Percentiles rank a stretch among this genome's conserved stretches.
phyloP scores from a whole-genome alignment of 1,139 yeast species.

The Hanseniaspora gamundiae region DNA sequence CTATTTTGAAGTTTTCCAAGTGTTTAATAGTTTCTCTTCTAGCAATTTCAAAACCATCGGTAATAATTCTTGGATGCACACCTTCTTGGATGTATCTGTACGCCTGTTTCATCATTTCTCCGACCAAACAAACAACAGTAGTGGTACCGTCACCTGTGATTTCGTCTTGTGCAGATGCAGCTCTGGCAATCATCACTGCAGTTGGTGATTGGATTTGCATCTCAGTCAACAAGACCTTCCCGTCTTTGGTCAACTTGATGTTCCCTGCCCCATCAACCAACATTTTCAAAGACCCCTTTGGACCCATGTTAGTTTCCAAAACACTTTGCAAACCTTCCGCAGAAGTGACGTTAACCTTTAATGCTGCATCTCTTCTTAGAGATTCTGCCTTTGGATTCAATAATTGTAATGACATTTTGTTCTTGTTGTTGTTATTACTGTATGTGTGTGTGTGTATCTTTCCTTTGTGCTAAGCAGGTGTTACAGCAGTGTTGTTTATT shows the following conservation, averaged over 20 bases:
- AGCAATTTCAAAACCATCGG: constrained; percentile 91
- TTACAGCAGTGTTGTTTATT: too few species aligned
- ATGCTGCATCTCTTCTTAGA: constrained; percentile 83
- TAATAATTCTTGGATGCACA: constrained; percentile 86
- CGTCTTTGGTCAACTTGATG: constrained; percentile 92
- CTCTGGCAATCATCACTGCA: constrained; percentile 96
- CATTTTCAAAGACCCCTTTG: constrained; percentile 93
- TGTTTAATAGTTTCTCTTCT: constrained; percentile 60
- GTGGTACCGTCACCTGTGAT: constrained; percentile 99
- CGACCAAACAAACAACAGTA: constrained; percentile 89
- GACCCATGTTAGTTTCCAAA: constrained; percentile 83
- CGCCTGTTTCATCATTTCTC: constrained; percentile 89
- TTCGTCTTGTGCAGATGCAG: constrained; percentile 98
- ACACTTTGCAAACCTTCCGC: constrained; percentile 96
- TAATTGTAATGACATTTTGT: constrained; percentile 48
- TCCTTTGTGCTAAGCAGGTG: too few species aligned
- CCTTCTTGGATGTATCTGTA: constrained; percentile 89
- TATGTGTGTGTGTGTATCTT: too few species aligned
- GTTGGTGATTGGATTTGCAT: constrained; percentile 99
- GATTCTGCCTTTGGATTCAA: constrained; percentile 97
- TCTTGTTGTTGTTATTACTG: background rate
- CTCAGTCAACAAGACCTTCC: constrained; percentile 82
- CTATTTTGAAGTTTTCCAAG: constrained; percentile 47
- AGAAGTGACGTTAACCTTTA: constrained; percentile 88
- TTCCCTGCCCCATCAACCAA: constrained; percentile 95